Conservation (phyloP, 345 rosid species). For the Populus nigra region DNA sequence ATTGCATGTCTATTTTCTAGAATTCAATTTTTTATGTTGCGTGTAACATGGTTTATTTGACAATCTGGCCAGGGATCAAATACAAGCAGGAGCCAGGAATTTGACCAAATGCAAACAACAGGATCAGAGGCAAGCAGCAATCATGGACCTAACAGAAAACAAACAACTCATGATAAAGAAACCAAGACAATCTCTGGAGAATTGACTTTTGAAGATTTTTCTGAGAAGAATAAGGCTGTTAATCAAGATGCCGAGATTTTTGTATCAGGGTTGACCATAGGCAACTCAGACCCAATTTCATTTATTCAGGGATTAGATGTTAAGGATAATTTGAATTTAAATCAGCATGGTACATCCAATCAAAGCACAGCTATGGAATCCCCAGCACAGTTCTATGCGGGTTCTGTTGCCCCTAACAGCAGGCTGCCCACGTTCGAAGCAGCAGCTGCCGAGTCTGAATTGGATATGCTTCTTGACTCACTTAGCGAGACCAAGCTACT, state of each 20-base stretch:
- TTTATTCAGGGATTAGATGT: slow-evolving; percentile 17
- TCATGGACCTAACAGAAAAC: slow-evolving; percentile 26
- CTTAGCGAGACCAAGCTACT: slow-evolving; percentile 32
- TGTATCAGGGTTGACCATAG: slow-evolving; percentile 6
- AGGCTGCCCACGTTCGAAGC: slow-evolving; percentile 28
- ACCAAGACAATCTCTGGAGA: slow-evolving; percentile 22
- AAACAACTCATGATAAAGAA: slow-evolving; percentile 10
- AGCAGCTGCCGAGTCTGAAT: slow-evolving; percentile 52
- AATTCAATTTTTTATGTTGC: slow-evolving; percentile 4
- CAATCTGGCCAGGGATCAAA: slow-evolving; percentile 33
- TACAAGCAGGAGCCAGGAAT: slow-evolving; percentile 20
- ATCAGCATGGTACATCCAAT: slow-evolving; percentile 10
- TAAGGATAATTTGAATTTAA: slow-evolving; percentile 17
- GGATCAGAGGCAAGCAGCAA: slow-evolving; percentile 13
- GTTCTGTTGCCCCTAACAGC: slow-evolving; percentile 3
- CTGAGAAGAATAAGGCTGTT: slow-evolving; percentile 18
- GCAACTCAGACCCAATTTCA: slow-evolving; percentile 4
- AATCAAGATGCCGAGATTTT: slow-evolving; percentile 3
- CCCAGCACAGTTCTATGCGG: not conserved
- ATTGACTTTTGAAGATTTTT: slow-evolving; percentile 16
- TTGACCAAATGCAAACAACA: slow-evolving; percentile 19
- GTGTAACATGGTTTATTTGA: slow-evolving; percentile 15
- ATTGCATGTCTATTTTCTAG: not conserved
- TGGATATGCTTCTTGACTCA: slow-evolving; percentile 66
- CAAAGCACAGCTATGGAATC: slow-evolving; percentile 11